phyloP scores from a whole-genome alignment of 2,329 filamentous ascomycete genomes.

The Microsporum audouinii region DNA sequence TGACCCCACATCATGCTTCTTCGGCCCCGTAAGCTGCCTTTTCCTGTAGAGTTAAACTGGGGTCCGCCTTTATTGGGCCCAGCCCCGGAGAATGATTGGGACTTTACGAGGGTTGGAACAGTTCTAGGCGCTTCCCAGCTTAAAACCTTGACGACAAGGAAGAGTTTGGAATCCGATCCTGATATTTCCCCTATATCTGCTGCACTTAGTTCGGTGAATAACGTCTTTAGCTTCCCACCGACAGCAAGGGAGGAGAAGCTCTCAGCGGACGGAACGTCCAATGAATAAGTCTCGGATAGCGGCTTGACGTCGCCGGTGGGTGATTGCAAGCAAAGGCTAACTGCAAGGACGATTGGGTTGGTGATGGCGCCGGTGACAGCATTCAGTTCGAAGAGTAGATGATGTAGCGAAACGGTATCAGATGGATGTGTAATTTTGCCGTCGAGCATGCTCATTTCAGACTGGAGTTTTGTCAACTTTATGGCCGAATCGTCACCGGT shows the following conservation, averaged over 20 bases:
- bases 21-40: constrained; percentile 29
- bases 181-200: constrained; percentile 57
- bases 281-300: constrained; percentile 71
- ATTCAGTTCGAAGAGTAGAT: constrained; percentile 77
- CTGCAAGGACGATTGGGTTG: constrained; percentile 63
- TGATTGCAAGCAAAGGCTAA: constrained; percentile 65
- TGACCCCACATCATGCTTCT: constrained; percentile 37
- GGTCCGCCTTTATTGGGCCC: constrained; percentile 20
- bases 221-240: constrained; percentile 61
- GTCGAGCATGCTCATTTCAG: constrained; percentile 87
- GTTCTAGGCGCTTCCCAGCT: constrained; percentile 41
- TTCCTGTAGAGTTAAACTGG: constrained; percentile 23
- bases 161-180: constrained; percentile 59
- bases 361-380: constrained; percentile 65
- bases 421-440: constrained; percentile 58
- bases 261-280: constrained; percentile 66
- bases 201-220: constrained; percentile 77
- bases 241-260: constrained; percentile 54
- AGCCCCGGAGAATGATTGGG: constrained; percentile 27
- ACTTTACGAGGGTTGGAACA: constrained; percentile 15
- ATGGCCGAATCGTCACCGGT: constrained; percentile 90
- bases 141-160: constrained; percentile 71
- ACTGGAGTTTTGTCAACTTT: constrained; percentile 81
- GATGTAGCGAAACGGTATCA: constrained; percentile 59
- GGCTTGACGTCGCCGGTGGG: constrained; percentile 52